Percentiles rank a stretch among this genome's conserved stretches.
Conservation (phyloP, 2,329 filamentous ascomycete species). For the Epichloe amarillans region DNA sequence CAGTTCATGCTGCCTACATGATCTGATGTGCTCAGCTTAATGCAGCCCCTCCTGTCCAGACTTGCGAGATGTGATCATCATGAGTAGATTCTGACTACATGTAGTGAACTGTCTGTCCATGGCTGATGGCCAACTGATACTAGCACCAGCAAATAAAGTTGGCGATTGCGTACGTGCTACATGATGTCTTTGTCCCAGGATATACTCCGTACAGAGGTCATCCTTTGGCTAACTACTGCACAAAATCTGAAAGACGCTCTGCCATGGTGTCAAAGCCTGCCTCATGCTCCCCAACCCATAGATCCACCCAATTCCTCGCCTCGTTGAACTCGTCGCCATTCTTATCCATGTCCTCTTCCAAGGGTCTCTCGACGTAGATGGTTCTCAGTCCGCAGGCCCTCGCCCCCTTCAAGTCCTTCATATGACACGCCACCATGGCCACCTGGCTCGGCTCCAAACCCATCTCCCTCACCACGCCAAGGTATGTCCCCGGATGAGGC, state of each 20-base stretch:
- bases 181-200: background rate
- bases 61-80: too few species aligned
- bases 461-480: slow-evolving; percentile 49
- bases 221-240: background rate
- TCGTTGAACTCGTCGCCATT: slow-evolving; percentile 38
- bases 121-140: too few species aligned
- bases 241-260: slow-evolving; percentile 12
- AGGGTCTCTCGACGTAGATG: slow-evolving; percentile 56
- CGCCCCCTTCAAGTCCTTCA: slow-evolving; percentile 55
- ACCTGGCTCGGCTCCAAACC: slow-evolving; percentile 46
- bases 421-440: slow-evolving; percentile 66
- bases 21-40: too few species aligned
- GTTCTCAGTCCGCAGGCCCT: slow-evolving; percentile 51
- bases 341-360: slow-evolving; percentile 49
- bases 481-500: slow-evolving; percentile 53
- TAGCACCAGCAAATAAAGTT: too few species aligned
- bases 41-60: too few species aligned
- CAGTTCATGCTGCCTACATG: too few species aligned
- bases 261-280: slow-evolving; percentile 20
- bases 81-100: too few species aligned
- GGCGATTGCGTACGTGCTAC: too few species aligned
- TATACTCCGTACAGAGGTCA: background rate
- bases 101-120: too few species aligned
- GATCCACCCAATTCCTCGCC: slow-evolving; percentile 30
- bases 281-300: slow-evolving; percentile 23